phyloP scores from a whole-genome alignment of 345 rosid species.

The Hypericum androsaemum region DNA sequence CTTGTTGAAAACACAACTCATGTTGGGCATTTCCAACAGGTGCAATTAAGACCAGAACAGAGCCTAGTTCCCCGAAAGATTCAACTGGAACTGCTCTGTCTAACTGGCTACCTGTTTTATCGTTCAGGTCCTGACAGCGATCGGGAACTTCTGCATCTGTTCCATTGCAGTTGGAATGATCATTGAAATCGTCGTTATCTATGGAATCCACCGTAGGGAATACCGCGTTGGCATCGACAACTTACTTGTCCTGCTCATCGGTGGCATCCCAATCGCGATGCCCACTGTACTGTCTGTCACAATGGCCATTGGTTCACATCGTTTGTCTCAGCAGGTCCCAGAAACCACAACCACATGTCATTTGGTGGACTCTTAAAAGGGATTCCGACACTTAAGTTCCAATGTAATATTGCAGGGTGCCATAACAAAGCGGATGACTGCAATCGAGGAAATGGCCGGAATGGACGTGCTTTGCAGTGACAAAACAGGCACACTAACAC shows the following conservation, averaged over 20 bases:
- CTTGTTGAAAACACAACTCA: conserved; percentile 32
- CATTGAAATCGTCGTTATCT: conserved; percentile 27
- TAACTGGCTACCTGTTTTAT: background rate
- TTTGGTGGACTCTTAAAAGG: too few relatives aligned
- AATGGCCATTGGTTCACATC: conserved; percentile 37
- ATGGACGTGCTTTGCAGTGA: conserved; percentile 41
- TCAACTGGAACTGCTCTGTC: too few relatives aligned
- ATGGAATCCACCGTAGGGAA: conserved; percentile 29
- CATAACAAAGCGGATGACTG: conserved; percentile 38
- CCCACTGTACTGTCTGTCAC: conserved; percentile 57
- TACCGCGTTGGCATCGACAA: conserved; percentile 51
- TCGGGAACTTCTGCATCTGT: conserved; percentile 38
- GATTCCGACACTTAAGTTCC: background rate
- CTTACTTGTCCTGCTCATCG: conserved; percentile 46
- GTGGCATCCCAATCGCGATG: conserved; percentile 70
- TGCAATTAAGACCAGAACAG: background rate
- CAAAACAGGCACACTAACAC: conserved; percentile 34
- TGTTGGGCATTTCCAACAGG: conserved; percentile 32
- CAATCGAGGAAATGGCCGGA: conserved; percentile 42
- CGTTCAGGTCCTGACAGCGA: conserved; percentile 28
- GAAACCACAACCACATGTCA: background rate
- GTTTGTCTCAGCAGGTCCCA: conserved; percentile 28
- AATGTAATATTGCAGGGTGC: conserved; percentile 21
- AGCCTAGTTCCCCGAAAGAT: background rate
- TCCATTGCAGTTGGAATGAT: conserved; percentile 32